Evolutionary conservation across 1,139 yeast genomes (phyloP).

Genomic region (Pichia inconspicua): DNA sequence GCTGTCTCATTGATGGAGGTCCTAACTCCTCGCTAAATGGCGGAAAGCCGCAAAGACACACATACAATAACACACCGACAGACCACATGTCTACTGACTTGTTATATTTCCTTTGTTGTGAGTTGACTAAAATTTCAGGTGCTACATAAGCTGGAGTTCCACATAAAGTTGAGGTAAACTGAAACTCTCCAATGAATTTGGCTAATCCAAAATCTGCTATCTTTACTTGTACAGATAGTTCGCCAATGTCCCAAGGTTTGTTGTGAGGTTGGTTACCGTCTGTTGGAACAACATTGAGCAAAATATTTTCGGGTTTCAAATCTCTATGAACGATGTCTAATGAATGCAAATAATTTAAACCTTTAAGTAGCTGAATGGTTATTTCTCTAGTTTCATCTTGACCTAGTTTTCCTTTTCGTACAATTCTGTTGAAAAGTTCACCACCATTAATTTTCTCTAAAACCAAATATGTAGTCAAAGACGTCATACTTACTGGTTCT

Average conservation of each 20-base stretch:
- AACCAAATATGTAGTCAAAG: constrained; percentile 58
- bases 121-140: constrained; percentile 54
- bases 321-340: constrained; percentile 67
- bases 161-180: constrained; percentile 69
- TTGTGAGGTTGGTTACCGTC: constrained; percentile 35
- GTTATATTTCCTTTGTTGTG: constrained; percentile 47
- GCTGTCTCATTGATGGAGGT: constrained; percentile 73
- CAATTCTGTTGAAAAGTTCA: constrained; percentile 63
- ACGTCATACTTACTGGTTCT: constrained; percentile 53
- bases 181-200: constrained; percentile 68
- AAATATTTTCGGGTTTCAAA: constrained; percentile 69
- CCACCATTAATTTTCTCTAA: constrained; percentile 70
- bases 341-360: constrained; percentile 54
- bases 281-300: constrained; percentile 47
- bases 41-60: constrained; percentile 76
- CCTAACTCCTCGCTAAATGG: constrained; percentile 78
- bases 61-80: constrained; percentile 67
- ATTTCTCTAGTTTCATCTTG: constrained; percentile 57
- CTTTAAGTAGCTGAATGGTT: constrained; percentile 54
- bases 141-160: constrained; percentile 85
- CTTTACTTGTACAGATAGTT: constrained; percentile 56
- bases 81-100: constrained; percentile 77
- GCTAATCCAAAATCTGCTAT: constrained; percentile 81
- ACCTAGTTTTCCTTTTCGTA: constrained; percentile 50
- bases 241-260: constrained; percentile 70